Percentiles rank a stretch among this genome's conserved stretches.
Evolutionary conservation across 1,139 yeast genomes (phyloP).

Genomic region (Protomyces inundatus): DNA sequence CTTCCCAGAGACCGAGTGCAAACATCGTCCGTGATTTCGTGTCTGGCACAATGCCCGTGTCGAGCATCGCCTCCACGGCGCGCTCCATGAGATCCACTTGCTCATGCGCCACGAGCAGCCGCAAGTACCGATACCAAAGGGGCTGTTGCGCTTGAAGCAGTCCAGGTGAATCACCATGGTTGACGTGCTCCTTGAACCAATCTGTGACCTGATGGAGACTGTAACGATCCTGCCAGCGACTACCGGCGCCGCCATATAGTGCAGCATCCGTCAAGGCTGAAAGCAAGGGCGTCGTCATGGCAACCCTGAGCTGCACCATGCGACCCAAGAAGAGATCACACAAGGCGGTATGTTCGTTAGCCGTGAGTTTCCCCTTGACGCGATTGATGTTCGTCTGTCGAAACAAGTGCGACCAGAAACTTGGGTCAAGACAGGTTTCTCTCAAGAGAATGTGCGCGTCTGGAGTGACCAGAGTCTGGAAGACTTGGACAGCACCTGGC

Average conservation of each 20-base stretch:
- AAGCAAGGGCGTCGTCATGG: background rate
- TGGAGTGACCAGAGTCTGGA: background rate
- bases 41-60: background rate
- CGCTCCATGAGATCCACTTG: background rate
- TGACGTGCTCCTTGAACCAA: background rate
- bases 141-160: background rate
- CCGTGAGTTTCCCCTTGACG: background rate
- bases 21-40: background rate
- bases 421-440: conserved; percentile 1
- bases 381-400: conserved; percentile 1
- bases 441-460: background rate
- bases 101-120: conserved; percentile 5
- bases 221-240: background rate
- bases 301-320: background rate
- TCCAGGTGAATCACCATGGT: conserved; percentile 1
- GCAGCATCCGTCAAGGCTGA: conserved; percentile 13
- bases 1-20: conserved; percentile 15
- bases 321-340: background rate
- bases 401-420: conserved; percentile 4
- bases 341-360: background rate
- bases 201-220: background rate
- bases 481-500: background rate
- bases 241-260: background rate
- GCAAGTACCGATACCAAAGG: conserved; percentile 11
- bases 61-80: conserved; percentile 3